Evolutionary conservation across 2,329 filamentous ascomycete species (phyloP), one percentile per base, ranked within the genome.

Genomic region (Colletotrichum destructivum): DNA sequence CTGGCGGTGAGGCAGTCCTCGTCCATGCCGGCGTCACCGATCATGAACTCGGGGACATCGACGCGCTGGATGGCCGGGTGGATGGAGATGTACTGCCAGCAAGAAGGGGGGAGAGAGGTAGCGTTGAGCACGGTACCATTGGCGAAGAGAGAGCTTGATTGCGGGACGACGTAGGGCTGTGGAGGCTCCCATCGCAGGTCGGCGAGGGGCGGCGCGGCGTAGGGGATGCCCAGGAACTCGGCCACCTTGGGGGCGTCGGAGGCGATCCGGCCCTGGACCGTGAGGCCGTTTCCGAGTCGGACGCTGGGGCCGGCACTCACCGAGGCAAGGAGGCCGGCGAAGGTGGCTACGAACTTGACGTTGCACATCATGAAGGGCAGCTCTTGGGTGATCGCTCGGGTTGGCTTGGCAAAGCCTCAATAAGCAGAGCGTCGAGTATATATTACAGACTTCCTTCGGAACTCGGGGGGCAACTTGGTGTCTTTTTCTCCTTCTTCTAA

Each of bases 1-100:
- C 86, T 88, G 71, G 93, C 79, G 2, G 85, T 90, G 47, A 93
- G 80, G 75, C 91, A 93, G 78, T 93, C 90, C 78, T 93, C 91
- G 46, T 72, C 54, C 69, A 72, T 69, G 21, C 69, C 69, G 46
- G 69, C 69, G 47, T 42, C 38, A 18, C 69, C 65, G 54, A 69
- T 72, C 69, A 72, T 69, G 65, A 72, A 72, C 69, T 72, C 69
- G 21, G 69, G 65, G 52, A 69, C 69, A 21, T 72, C 65, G 40
- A 69, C 60, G 13, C 69, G 69, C 59, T 60, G 65, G 31, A 72
- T 63, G 38, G 65, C 69, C 40, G 69, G 69, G 40, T 69, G 65
- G 21, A 72, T 59, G 60, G 69, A 72, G 54, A 72, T 72, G 54
- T 72, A 72, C 60, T 69, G 65, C 69, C 69, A 72, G 54, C 69